Base-by-base conservation (phyloP, 768 basidiomycete genomes). In the Punctularia strigosozonata region DNA sequence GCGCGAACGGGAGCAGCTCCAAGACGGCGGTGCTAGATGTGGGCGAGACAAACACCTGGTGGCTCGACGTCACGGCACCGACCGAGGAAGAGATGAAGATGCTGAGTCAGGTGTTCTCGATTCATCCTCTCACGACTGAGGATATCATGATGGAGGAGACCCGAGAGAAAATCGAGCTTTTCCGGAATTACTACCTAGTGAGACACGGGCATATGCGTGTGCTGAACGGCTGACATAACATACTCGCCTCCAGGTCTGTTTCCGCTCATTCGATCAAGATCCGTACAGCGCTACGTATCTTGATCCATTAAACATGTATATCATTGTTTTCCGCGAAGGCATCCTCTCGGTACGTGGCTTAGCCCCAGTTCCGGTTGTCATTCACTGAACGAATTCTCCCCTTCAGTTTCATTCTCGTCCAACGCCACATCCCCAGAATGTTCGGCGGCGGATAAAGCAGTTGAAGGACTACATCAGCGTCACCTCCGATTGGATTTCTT, bases 121-220 rank as follows among this genome's bases (percentile, higher is more conserved):
- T 99, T 52, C 95, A 99, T 63, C 95, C 95, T 3, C 70, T 99
- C 47, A 99, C 95, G 4, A 94, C 94, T 15, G 95, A 99, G 66
- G 95, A 99, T 66, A 98, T 99, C 55, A 80, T 87, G 53, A 95
- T 98, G 83, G 95, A 99, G 60, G 95, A 99, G 65, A 86, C 92
- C 28, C 89, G 95, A 52, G 95, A 99, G 66, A 99, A 99, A 69
- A 99, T 99, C 50, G 95, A 99, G 58, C 75, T 99, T 15, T 99
- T 98, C 73, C 74, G 92, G 39, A 94, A 94, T 56, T 99, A 99
- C 58, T 98, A 97, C 57, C 77, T 99, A 38, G 95, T 98, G n/a
- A n/a, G n/a, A n/a, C n/a, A n/a, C n/a, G n/a, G n/a, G n/a, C n/a
- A n/a, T n/a, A n/a, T n/a, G n/a, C n/a, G n/a, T n/a, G n/a, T n/a